Conservation (phyloP, 2,329 filamentous ascomycete species). For the Trichoderma atrobrunneum region DNA sequence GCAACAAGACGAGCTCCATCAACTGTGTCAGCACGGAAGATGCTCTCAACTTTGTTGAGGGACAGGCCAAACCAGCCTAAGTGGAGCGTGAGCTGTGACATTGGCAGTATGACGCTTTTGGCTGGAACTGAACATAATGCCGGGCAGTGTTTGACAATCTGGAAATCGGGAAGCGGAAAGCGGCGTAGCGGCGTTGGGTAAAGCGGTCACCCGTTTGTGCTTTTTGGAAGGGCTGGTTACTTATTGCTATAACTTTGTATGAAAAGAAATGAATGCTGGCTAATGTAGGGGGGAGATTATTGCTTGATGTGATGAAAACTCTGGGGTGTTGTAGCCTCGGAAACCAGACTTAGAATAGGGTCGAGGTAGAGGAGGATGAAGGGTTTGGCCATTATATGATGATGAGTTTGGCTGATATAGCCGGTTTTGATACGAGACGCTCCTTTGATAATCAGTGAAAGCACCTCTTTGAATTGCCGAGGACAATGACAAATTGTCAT, state of each 20-base stretch:
- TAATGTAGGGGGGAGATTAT: neutral
- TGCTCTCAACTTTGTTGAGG: constrained; percentile 91
- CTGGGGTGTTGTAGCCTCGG: neutral
- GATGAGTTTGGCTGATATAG: neutral
- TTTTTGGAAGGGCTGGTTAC: constrained; percentile 11
- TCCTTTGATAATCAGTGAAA: neutral
- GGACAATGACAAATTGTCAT: neutral
- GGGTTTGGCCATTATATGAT: neutral
- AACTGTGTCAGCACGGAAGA: constrained; percentile 85
- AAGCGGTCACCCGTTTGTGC: constrained; percentile 12
- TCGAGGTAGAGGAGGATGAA: neutral
- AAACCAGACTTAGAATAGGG: neutral
- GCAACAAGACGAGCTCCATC: constrained; percentile 91
- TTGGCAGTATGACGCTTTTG: neutral
- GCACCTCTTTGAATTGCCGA: neutral
- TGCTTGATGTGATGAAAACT: neutral
- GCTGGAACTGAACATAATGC: neutral
- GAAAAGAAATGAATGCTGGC: neutral
- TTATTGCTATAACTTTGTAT: constrained; percentile 6
- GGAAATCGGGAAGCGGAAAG: constrained; percentile 8
- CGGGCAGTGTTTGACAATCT: neutral
- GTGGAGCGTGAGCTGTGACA: neutral
- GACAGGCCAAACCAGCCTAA: constrained; percentile 53
- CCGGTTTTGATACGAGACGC: neutral
- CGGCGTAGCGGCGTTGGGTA: constrained; percentile 19